Evolutionary conservation across 768 basidiomycete species (phyloP), one percentile per base, ranked within the genome.

Genomic region (Floccularia luteovirens): DNA sequence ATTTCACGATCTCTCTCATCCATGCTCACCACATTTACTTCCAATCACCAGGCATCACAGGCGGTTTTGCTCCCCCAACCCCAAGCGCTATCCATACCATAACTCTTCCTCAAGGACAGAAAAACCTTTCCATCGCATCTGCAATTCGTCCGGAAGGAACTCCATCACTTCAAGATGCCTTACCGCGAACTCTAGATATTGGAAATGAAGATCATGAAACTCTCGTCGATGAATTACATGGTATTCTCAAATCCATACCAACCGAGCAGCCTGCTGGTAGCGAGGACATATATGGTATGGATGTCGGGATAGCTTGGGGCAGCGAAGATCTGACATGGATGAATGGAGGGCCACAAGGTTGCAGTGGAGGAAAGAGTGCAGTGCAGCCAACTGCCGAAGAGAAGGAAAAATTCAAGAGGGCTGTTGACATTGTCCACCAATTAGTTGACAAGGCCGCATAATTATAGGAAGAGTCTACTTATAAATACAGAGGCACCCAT

Each of bases 51-150:
- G 87, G 87, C 43, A 89, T 88, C 54, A 57, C 63, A 10, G 86
- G 86, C 22, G 87, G 87, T 30, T 84, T 90, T 52, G 76, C 75
- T 10, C 80, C 83, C 0, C 78, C 87, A 3, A 78, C 65, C 5
- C 78, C 82, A 2, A 59, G 59, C 20, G 75, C 73, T 11, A 60
- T 81, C 50, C 64, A 75, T 53, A 66, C 65, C 19, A 50, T 89
- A 47, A 70, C 74, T 16, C 63, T 68, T 33, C 33, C 64, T 1
- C 39, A 54, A 2, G 50, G 48, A 5, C 57, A 63, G 33, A 28
- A 63, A 11, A 44, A 48, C 17, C 64, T 86, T 36, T 41, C 42
- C 20, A 60, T 87, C 49, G 51, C 65, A 12, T 61, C 71, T 11
- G 64, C 72, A 2, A 45, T 67, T 5, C 77, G 83, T 31, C 55